phyloP scores from a whole-genome alignment of 768 basidiomycete genomes.

The Tricholoma matsutake region DNA sequence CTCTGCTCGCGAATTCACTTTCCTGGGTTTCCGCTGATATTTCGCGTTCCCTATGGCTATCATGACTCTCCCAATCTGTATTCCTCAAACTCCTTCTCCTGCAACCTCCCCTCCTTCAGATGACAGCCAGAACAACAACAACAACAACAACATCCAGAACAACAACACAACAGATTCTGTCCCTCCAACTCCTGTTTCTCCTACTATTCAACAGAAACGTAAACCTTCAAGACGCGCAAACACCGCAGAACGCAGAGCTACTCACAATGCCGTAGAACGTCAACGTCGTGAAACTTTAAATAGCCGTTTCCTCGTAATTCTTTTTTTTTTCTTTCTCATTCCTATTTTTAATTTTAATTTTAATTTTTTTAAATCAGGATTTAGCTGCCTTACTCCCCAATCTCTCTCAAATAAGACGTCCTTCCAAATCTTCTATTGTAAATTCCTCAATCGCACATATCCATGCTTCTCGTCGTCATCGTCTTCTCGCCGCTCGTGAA shows the following conservation, averaged over 20 bases:
- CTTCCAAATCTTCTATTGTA: slow-evolving; percentile 95
- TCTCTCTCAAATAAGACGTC: slow-evolving; percentile 86
- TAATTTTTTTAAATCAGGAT: slow-evolving; percentile 49
- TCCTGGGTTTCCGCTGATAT: slow-evolving; percentile 2
- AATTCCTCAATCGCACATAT: slow-evolving; percentile 92
- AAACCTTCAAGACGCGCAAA: slow-evolving; percentile 89
- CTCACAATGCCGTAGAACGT: slow-evolving; percentile 96
- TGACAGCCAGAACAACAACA: slow-evolving; percentile 1
- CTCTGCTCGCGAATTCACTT: slow-evolving; percentile 53
- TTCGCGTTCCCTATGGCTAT: slow-evolving; percentile 32
- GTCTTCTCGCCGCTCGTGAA: slow-evolving; percentile 73
- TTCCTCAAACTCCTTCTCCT: slow-evolving; percentile 25
- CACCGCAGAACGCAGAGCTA: slow-evolving; percentile 93
- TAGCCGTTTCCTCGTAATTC: slow-evolving; percentile 78
- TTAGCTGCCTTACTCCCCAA: slow-evolving; percentile 91
- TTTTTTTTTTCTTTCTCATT: slow-evolving; percentile 7
- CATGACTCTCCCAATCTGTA: slow-evolving; percentile 32
- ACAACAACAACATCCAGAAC: slow-evolving; percentile 20
- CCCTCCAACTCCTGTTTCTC: slow-evolving; percentile 46
- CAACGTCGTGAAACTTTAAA: slow-evolving; percentile 92
- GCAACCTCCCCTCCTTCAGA: slow-evolving; percentile 19
- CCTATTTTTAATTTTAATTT: background rate
- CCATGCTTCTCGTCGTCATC: slow-evolving; percentile 60
- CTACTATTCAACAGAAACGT: slow-evolving; percentile 54
- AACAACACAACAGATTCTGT: slow-evolving; percentile 34